Percentiles rank a stretch among this genome's conserved stretches.
These are phyloP conservation scores for Cryphonectria carpinicola DNA, from an alignment of 2,329 filamentous ascomycete genomes.

Conservation along the genomic window DNA sequence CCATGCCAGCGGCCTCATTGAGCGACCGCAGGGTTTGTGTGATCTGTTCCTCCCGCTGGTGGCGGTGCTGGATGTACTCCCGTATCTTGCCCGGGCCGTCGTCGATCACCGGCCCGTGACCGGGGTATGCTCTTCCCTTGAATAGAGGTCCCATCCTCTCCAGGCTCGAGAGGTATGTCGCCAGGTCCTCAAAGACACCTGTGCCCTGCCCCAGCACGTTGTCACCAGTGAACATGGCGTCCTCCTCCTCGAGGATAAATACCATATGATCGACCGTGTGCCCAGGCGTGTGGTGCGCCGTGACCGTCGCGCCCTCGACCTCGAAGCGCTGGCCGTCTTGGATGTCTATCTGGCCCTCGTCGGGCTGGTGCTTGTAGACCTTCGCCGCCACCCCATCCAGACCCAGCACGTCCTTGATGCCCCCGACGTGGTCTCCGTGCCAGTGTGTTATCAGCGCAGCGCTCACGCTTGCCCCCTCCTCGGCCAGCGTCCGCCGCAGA, in stretches of 20 bases:
- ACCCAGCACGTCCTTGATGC: slow-evolving; percentile 69
- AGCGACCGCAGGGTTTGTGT: slow-evolving; percentile 61
- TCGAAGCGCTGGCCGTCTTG: slow-evolving; percentile 54
- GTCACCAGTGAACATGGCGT: slow-evolving; percentile 72
- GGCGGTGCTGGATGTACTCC: slow-evolving; percentile 84
- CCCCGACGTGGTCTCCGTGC: slow-evolving; percentile 85
- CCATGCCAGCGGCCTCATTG: slow-evolving; percentile 32
- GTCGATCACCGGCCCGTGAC: slow-evolving; percentile 79
- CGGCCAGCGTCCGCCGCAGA: slow-evolving; percentile 65
- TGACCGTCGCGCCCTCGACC: slow-evolving; percentile 60
- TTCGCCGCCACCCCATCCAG: slow-evolving; percentile 62
- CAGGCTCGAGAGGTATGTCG: slow-evolving; percentile 63
- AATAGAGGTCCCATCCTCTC: slow-evolving; percentile 64
- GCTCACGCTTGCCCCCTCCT: slow-evolving; percentile 71
- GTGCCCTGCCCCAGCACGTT: slow-evolving; percentile 77
- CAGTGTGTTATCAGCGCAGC: slow-evolving; percentile 83
- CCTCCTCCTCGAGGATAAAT: slow-evolving; percentile 63
- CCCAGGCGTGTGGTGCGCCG: slow-evolving; percentile 67
- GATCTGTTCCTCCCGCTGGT: slow-evolving; percentile 79
- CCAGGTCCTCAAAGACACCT: slow-evolving; percentile 71
- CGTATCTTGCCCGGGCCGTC: slow-evolving; percentile 72
- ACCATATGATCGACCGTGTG: slow-evolving; percentile 74
- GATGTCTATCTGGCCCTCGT: slow-evolving; percentile 43
- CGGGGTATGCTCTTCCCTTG: slow-evolving; percentile 76
- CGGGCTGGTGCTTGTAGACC: slow-evolving; percentile 64